These are phyloP conservation scores for Fusarium anguioides DNA, from an alignment of 2,329 filamentous ascomycete species.

Conservation along the genomic window DNA sequence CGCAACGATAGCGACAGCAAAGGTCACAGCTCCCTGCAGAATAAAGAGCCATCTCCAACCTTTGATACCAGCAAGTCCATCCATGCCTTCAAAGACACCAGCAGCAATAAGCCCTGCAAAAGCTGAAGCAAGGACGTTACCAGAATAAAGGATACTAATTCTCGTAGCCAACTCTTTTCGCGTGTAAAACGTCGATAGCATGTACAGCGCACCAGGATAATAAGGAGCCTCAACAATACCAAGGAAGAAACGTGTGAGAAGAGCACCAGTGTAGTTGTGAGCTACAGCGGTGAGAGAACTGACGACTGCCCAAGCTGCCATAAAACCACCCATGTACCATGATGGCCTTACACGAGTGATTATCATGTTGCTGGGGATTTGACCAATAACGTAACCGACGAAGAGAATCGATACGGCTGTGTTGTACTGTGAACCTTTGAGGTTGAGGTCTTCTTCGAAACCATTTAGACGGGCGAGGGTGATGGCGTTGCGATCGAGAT, in stretches of 20 bases:
- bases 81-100: constrained; percentile 52
- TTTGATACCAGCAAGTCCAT: constrained; percentile 40
- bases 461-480: constrained; percentile 66
- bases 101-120: constrained; percentile 60
- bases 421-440: constrained; percentile 54
- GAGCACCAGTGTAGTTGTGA: constrained; percentile 55
- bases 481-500: constrained; percentile 65
- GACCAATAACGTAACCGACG: constrained; percentile 50
- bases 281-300: constrained; percentile 55
- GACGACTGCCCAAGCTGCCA: constrained; percentile 54
- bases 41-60: constrained; percentile 52
- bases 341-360: constrained; percentile 56
- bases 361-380: constrained; percentile 57
- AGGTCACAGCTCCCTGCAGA: constrained; percentile 44
- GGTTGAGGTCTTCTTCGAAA: constrained; percentile 62
- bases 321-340: constrained; percentile 56
- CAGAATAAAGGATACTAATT: constrained; percentile 59
- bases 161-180: constrained; percentile 59
- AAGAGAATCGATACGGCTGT: constrained; percentile 52
- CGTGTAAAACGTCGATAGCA: constrained; percentile 66
- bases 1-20: constrained; percentile 46
- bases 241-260: constrained; percentile 56
- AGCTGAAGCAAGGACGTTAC: constrained; percentile 51
- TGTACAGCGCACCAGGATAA: constrained; percentile 51
- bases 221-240: constrained; percentile 57